Percentiles rank a stretch among this genome's conserved stretches.
Evolutionary conservation across 805 yeast genomes (phyloP).

Genomic region (Myxozyma kluyveri): DNA sequence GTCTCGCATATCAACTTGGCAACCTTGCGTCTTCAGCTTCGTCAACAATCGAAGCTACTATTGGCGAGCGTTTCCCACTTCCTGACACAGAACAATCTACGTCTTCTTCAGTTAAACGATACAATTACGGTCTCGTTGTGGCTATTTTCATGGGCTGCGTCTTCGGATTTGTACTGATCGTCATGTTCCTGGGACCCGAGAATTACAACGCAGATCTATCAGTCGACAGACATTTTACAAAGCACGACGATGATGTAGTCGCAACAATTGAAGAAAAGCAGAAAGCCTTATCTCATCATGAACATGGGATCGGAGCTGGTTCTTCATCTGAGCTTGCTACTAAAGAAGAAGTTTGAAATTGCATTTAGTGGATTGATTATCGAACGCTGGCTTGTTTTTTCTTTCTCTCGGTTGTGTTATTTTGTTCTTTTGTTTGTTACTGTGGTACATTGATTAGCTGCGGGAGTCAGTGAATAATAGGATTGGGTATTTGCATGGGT

Average conservation of each 20-base stretch:
- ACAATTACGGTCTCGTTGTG: constrained; percentile 70
- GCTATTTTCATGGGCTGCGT: constrained; percentile 66
- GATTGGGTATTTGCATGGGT: too few relatives aligned
- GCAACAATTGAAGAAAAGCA: too few relatives aligned
- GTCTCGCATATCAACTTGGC: constrained; percentile 68
- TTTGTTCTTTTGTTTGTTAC: too few relatives aligned
- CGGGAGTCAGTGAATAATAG: too few relatives aligned
- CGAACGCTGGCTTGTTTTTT: too few relatives aligned
- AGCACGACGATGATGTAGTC: constrained; percentile 6
- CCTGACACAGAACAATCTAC: constrained; percentile 14
- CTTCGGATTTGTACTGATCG: constrained; percentile 50
- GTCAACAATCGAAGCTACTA: constrained; percentile 64
- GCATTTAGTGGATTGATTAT: too few relatives aligned
- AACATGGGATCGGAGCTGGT: too few relatives aligned
- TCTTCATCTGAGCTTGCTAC: too few relatives aligned
- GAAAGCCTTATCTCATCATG: too few relatives aligned
- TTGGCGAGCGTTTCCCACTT: constrained; percentile 53
- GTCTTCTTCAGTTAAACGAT: constrained; percentile 29
- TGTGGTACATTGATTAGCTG: too few relatives aligned
- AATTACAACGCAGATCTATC: constrained; percentile 4
- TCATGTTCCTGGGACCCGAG: constrained; percentile 55
- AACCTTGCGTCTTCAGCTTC: constrained; percentile 70
- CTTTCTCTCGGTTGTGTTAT: too few relatives aligned
- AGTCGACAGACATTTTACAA: neutral
- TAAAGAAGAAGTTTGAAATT: too few relatives aligned